Base-by-base conservation (phyloP, 2,329 filamentous ascomycete species). In the Aureobasidium musti region DNA sequence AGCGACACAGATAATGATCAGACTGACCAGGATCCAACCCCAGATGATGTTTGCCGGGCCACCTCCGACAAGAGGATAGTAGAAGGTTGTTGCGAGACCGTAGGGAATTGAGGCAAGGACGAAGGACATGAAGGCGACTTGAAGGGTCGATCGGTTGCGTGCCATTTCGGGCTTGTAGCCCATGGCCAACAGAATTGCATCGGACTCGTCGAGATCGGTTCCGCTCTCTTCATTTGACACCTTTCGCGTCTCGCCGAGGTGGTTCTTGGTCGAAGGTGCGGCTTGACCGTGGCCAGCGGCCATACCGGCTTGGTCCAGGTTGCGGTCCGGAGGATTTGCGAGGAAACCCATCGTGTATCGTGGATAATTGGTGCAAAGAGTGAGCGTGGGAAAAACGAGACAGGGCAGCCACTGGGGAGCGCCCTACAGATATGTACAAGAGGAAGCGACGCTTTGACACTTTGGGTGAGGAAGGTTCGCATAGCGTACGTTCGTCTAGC, bases 111-210 rank as follows among this genome's bases (percentile, higher is more conserved):
- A 88, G 56, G 89, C 88, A 64, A 91, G 84, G 71, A 91, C 89
- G 73, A 91, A 91, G 68, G 87, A 89, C 88, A 90, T 90, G 82
- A 90, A 90, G 71, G 87, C 87, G 63, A 90, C 87, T 76, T 89
- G 87, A 70, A 86, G 81, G 1, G 87, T 90, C 52, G 87, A 89
- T 65, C 88, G 83, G 72, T 83, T 89, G 67, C 88, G 85, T 57
- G 82, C 77, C 67, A 90, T 77, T 77, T 90, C 87, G 65, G 87
- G 82, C 76, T 85, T 86, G 80, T 90, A 90, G 68, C 88, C 88
- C 72, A 90, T 81, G 67, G 83, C 84, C 70, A 84, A 84, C 71
- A 90, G 82, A 64, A 88, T 74, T 75, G 88, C 81, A 75, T 90
- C 86, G 72, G 87, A 87, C 67, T 83, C 80, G 69, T 59, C 68